Evolutionary conservation across 73 alveolate species (phyloP), one percentile per base, ranked within the genome.

Genomic region (Tetrahymena malaccensis): DNA sequence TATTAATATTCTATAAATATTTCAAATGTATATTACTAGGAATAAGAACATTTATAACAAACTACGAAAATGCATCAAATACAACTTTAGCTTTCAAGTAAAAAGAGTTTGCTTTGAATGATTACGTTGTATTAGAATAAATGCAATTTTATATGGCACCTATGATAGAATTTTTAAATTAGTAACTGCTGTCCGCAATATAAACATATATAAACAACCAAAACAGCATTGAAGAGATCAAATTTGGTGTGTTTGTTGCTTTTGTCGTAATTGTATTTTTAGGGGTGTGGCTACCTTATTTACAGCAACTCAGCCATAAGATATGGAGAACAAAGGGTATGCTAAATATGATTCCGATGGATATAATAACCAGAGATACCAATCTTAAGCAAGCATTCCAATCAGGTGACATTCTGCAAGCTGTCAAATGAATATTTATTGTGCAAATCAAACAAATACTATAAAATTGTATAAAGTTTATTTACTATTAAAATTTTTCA

Each of bases 251-350:
- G 22, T 70, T 70, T 70, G 89, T 70, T 27, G 89, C 89, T 31
- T 70, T 70, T 70, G 89, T 70, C 21, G 25, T 70, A 1, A 70
- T 70, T 19, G 37, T 70, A n/a, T 94, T 94, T 13, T n/a, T 94
- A 16, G 43, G 93, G 13, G 93, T 94, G 34, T 94, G 96, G 96
- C 37, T 85, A 55, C 96, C 96, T 17, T 94, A 94, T 85, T 40
- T 94, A 35, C 50, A 85, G 16, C 27, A 84, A 40, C 43, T 94
- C n/a, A 43, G 93, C 17, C 93, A 84, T 4, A 70, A 94, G 57
- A 94, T 94, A 40, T 94, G 96, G 96, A 94, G 96, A 94, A 94
- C 96, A 3, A 94, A 94, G 40, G 96, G 96, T 5, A 94, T 94
- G 96, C 83, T 94, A 6, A 94, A 94, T 37, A 94, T 94, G 96